Evolutionary conservation across 352 stramenopile genomes (phyloP), one percentile per base, ranked within the genome.

Genomic region (Pseudoperonospora humuli): DNA sequence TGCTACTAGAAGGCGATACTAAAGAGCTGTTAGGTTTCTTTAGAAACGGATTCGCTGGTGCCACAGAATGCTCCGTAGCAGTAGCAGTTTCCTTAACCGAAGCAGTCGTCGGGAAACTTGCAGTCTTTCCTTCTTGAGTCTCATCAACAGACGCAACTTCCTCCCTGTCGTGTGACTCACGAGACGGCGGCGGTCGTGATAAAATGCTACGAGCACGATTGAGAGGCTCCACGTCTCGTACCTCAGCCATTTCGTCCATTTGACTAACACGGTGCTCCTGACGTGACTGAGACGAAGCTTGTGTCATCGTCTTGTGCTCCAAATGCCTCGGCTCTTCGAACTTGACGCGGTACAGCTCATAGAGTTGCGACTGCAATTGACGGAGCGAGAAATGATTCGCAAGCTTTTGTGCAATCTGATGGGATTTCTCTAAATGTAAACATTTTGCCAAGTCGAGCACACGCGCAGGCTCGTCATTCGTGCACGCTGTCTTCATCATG

Each of bases 391-490:
- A 93, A 41, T 93, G 77, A 27, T 77, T 76, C 2, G 78, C 77
- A 11, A 93, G 60, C 40, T 90, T 89, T 54, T 88, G 75, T 11
- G 77, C 80, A 39, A 93, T 93, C 46, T 84, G 67, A 25, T 88
- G 75, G 0, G 74, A 88, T 41, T 93, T 93, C 29, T 90, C 75
- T 1, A 93, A 44, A 45, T 84, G 67, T 18, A 93, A 50, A 38
- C 80, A 93, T 60, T 85, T 86, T 44, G 77, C 77, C 46, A 93
- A 50, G 40, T 90, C 80, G 7, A 89, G 42, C 27, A 86, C 75
- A 11, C 75, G 69, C 17, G 70, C 66, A 13, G 77, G 64, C 34
- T 87, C 64, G 46, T 93, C 80, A 25, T 66, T 73, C 11, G 55
- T 66, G 41, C 71, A 93, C 17, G 75, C 75, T 4, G 58, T 69